Percentiles rank a stretch among this genome's conserved stretches.
phyloP scores from a whole-genome alignment of 2,329 filamentous ascomycete species.

The Plectosphaerella cucumerina region DNA sequence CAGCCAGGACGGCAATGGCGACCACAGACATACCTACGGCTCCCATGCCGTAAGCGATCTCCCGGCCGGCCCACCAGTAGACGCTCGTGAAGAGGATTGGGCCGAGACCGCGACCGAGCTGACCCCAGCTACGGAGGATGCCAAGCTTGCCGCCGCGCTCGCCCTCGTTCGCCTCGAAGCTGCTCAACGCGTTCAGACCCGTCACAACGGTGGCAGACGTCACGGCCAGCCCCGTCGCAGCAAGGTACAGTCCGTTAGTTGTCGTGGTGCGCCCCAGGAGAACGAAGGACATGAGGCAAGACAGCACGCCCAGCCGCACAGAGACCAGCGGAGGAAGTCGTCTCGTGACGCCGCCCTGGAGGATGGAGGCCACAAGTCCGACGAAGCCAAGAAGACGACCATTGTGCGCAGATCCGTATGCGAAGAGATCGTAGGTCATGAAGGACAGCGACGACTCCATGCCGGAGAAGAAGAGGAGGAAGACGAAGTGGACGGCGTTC shows the following conservation, averaged over 20 bases:
- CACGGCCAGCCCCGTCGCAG: conserved; percentile 78
- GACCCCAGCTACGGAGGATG: conserved; percentile 75
- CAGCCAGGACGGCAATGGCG: conserved; percentile 63
- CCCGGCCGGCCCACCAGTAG: conserved; percentile 96
- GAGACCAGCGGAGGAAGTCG: conserved; percentile 76
- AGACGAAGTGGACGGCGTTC: conserved; percentile 81
- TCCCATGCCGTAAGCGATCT: conserved; percentile 78
- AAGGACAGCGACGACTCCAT: conserved; percentile 98
- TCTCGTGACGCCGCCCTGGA: conserved; percentile 88
- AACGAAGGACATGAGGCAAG: conserved; percentile 76
- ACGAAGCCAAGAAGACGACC: conserved; percentile 86
- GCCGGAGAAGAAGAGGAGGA: conserved; percentile 94
- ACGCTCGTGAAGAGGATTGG: conserved; percentile 89
- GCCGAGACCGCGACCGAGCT: conserved; percentile 81
- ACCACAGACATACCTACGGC: conserved; percentile 77
- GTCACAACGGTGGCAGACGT: conserved; percentile 95
- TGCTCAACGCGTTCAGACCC: conserved; percentile 84
- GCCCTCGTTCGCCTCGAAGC: conserved; percentile 75
- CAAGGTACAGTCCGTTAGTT: conserved; percentile 69
- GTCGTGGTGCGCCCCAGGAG: conserved; percentile 68
- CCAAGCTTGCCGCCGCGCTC: conserved; percentile 87
- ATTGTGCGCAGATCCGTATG: conserved; percentile 73
- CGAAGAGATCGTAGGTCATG: conserved; percentile 93
- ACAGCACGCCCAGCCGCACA: conserved; percentile 72
- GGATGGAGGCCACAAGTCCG: conserved; percentile 83